A percentile compares a stretch with the other conserved stretches of the same genome.
Evolutionary conservation across 805 yeast genomes (phyloP).

Genomic region (Lachancea meyersii): DNA sequence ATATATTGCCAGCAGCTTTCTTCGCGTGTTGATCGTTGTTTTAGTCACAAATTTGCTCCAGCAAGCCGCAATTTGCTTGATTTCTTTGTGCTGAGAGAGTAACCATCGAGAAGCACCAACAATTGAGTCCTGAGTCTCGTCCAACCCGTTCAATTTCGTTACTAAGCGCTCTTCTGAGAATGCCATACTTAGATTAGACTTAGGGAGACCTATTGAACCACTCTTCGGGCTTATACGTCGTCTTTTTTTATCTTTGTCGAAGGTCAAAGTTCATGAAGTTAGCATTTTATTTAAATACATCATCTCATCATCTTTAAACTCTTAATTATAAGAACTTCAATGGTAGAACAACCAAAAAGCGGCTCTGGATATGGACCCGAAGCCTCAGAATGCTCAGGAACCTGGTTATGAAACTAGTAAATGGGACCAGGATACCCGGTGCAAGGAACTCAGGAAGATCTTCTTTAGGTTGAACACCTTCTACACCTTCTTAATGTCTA

Average conservation of each 20-base stretch:
- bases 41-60: constrained; percentile 26
- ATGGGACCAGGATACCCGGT: constrained; percentile 9
- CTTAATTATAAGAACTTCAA: too few relatives aligned
- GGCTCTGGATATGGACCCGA: not conserved
- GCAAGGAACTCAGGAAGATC: constrained; percentile 40
- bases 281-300: too few relatives aligned
- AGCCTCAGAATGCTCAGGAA: not conserved
- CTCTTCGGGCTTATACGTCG: too few relatives aligned
- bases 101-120: constrained; percentile 31
- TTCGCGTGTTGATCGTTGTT: constrained; percentile 23
- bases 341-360: too few relatives aligned
- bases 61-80: constrained; percentile 20
- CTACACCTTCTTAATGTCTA: constrained; percentile 54
- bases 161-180: constrained; percentile 27
- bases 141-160: constrained; percentile 22
- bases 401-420: not conserved
- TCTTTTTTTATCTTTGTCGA: too few relatives aligned
- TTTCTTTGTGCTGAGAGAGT: constrained; percentile 24
- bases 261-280: too few relatives aligned
- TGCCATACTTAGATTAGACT: constrained; percentile 18
- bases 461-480: constrained; percentile 53
- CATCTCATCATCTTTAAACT: too few relatives aligned
- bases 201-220: too few relatives aligned
- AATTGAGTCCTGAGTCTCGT: constrained; percentile 33
- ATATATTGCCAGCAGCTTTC: constrained; percentile 28